These are phyloP conservation scores for Ceratocystis papillata DNA, from an alignment of 2,329 filamentous ascomycete genomes.

Conservation along the genomic window DNA sequence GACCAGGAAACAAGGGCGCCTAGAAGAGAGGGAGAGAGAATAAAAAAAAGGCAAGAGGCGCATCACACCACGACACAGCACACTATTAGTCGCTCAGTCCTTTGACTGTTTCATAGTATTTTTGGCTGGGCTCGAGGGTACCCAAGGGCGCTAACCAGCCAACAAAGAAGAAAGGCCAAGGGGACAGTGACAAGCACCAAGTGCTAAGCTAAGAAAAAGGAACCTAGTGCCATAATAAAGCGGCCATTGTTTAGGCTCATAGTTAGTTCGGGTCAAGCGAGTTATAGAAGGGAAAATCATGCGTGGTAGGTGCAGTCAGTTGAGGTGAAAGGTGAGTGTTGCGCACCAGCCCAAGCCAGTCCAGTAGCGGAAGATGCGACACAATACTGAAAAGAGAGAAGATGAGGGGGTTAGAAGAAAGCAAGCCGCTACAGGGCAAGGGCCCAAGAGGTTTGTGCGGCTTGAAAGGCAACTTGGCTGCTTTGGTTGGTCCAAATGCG, in stretches of 20 bases:
- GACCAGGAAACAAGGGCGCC: background rate
- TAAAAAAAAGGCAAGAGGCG: background rate
- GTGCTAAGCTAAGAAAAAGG: background rate
- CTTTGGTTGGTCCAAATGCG: background rate
- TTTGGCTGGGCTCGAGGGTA: background rate
- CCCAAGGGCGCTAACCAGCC: background rate
- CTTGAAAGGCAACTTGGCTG: background rate
- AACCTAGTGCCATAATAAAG: background rate
- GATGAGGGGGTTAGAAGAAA: background rate
- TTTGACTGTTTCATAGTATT: slow-evolving; percentile 8
- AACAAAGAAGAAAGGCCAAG: background rate
- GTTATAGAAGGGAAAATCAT: slow-evolving; percentile 3
- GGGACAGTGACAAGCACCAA: background rate
- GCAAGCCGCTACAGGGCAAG: background rate
- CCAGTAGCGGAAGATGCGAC: background rate
- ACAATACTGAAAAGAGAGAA: background rate
- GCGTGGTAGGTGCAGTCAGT: slow-evolving; percentile 9
- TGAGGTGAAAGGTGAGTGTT: slow-evolving; percentile 6
- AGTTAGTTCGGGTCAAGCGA: slow-evolving; percentile 6
- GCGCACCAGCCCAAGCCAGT: background rate
- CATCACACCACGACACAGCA: background rate
- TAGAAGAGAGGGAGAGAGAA: background rate
- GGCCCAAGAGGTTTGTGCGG: background rate
- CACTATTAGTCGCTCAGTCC: background rate
- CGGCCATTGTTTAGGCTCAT: background rate